These are phyloP conservation scores for Teunomyces funiuensis DNA, from an alignment of 805 yeast genomes.

Conservation along the genomic window DNA sequence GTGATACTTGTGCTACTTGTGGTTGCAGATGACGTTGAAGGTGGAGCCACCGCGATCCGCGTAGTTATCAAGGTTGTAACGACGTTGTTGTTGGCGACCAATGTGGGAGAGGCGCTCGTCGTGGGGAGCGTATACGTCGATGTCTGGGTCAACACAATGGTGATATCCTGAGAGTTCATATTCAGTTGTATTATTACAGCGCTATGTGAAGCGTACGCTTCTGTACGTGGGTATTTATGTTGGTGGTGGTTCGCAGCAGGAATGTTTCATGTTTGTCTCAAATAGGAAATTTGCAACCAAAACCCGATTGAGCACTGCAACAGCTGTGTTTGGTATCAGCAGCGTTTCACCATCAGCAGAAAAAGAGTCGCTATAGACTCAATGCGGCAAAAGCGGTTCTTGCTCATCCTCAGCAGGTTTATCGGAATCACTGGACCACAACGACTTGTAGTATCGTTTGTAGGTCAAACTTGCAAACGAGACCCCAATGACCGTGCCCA, in stretches of 20 bases:
- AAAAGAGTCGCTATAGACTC: not conserved
- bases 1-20: not conserved
- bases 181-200: not conserved
- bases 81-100: not conserved
- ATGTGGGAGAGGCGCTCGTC: not conserved
- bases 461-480: constrained; percentile 15
- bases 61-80: not conserved
- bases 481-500: constrained; percentile 30
- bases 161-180: constrained; percentile 7
- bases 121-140: constrained; percentile 12
- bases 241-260: not conserved
- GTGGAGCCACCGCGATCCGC: not conserved
- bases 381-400: constrained; percentile 7
- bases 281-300: constrained; percentile 4
- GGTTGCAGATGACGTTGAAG: too few species aligned
- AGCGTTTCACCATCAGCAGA: not conserved
- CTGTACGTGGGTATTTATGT: not conserved
- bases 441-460: constrained; percentile 11
- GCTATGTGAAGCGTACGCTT: not conserved
- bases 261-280: constrained; percentile 1
- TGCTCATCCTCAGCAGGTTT: constrained; percentile 6
- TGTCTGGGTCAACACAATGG: constrained; percentile 12
- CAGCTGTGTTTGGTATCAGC: not conserved
- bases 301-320: not conserved
- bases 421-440: constrained; percentile 10